These are phyloP conservation scores for Chamaenerion angustifolium DNA, from an alignment of 345 rosid species.

Conservation along the genomic window DNA sequence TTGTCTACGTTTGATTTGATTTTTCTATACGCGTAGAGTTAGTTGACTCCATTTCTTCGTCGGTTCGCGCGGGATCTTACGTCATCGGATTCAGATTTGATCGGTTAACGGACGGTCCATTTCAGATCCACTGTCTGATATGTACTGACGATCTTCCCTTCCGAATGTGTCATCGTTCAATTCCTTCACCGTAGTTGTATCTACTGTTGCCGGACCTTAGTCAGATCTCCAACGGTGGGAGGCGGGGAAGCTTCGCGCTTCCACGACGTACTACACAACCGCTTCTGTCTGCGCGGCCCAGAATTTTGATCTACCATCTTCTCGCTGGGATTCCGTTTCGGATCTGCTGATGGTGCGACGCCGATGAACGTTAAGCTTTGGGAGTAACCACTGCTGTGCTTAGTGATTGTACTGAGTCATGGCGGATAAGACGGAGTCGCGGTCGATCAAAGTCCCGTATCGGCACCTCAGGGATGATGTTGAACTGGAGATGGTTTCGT, in stretches of 20 bases:
- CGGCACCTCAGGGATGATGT: constrained; percentile 58
- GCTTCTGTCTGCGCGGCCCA: neutral
- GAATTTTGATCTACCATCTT: neutral
- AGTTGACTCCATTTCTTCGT: no score
- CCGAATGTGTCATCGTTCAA: neutral
- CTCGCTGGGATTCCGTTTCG: neutral
- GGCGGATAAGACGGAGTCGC: constrained; percentile 32
- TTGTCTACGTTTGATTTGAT: no score
- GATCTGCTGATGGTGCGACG: neutral
- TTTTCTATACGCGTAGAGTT: no score
- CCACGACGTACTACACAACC: neutral
- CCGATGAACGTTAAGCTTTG: constrained; percentile 3
- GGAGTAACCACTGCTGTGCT: neutral
- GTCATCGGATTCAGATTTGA: no score
- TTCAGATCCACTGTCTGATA: neutral
- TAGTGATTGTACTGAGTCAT: constrained; percentile 11
- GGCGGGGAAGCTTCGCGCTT: neutral
- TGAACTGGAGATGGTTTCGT: constrained; percentile 56
- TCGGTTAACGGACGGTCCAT: no score
- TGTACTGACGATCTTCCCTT: neutral
- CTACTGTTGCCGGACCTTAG: no score
- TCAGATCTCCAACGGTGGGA: neutral
- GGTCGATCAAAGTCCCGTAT: constrained; percentile 42
- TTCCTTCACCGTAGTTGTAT: neutral
- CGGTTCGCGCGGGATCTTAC: no score